These are phyloP conservation scores for Umbelopsis sp. DNA, from an alignment of 371 early-diverging fungal genomes.

Conservation along the genomic window DNA sequence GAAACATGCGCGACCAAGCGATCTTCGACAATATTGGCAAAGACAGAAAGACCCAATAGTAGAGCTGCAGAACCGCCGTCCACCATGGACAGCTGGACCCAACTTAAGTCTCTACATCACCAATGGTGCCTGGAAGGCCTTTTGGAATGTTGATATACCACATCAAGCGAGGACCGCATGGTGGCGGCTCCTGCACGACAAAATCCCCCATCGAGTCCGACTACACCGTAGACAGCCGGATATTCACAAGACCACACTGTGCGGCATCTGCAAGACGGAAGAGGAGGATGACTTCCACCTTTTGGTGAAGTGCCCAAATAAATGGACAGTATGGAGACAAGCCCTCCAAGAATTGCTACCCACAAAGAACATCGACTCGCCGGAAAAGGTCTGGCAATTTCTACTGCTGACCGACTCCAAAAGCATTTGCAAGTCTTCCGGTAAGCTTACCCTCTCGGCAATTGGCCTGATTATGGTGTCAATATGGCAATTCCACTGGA, in stretches of 20 bases:
- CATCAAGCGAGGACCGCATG: too few relatives aligned
- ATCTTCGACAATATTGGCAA: too few relatives aligned
- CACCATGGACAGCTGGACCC: too few relatives aligned
- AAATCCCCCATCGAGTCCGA: too few relatives aligned
- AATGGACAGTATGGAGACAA: not conserved
- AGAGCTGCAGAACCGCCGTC: too few relatives aligned
- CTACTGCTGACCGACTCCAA: not conserved
- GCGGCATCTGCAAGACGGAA: not conserved
- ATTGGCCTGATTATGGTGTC: not conserved
- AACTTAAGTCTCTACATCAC: too few relatives aligned
- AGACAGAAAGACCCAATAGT: too few relatives aligned
- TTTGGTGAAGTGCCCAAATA: not conserved
- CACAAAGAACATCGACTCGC: not conserved
- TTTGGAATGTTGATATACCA: too few relatives aligned
- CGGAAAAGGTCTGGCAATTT: not conserved
- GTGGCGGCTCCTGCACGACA: too few relatives aligned
- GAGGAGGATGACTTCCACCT: not conserved
- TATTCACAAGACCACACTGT: not conserved
- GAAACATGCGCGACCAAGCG: too few relatives aligned
- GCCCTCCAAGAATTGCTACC: not conserved
- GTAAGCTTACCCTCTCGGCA: not conserved
- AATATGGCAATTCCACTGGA: constrained; percentile 1
- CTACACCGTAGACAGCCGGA: not conserved
- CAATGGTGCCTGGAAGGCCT: too few relatives aligned
- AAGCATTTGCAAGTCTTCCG: not conserved